These are phyloP conservation scores for Alternaria brassicae DNA, from an alignment of 2,329 filamentous ascomycete species.

Conservation along the genomic window DNA sequence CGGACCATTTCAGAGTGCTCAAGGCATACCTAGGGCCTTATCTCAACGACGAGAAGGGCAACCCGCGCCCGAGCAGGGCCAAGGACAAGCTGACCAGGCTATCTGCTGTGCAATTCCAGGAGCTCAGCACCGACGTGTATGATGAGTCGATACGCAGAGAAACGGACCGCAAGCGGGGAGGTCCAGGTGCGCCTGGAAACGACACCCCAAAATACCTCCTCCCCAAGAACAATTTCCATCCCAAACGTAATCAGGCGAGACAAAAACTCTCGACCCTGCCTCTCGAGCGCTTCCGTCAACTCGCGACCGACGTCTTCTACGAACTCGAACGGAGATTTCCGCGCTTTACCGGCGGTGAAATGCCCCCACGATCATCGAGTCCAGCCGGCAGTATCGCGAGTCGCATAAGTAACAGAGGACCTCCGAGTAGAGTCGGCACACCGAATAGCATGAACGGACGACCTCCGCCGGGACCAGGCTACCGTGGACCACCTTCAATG, in stretches of 20 bases:
- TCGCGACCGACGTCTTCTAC: conserved; percentile 95
- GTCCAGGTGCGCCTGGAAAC: conserved; percentile 57
- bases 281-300: conserved; percentile 83
- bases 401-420: conserved; percentile 62
- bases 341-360: conserved; percentile 73
- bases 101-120: conserved; percentile 92
- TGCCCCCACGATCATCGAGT: conserved; percentile 70
- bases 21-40: conserved; percentile 75
- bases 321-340: conserved; percentile 92
- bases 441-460: conserved; percentile 64
- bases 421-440: conserved; percentile 62
- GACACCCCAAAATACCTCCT: conserved; percentile 68
- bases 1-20: conserved; percentile 82
- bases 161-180: conserved; percentile 60
- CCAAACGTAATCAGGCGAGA: conserved; percentile 96
- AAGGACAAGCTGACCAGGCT: conserved; percentile 92
- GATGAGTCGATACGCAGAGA: conserved; percentile 92
- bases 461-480: conserved; percentile 46
- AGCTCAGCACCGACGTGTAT: conserved; percentile 96
- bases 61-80: conserved; percentile 82
- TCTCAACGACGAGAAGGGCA: conserved; percentile 75
- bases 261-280: conserved; percentile 93
- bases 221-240: conserved; percentile 90
- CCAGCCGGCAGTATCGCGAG: conserved; percentile 65
- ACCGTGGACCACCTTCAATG: conserved; percentile 34